These are phyloP conservation scores for Suhomyces bribrorum DNA, from an alignment of 1,139 yeast species.

Conservation along the genomic window DNA sequence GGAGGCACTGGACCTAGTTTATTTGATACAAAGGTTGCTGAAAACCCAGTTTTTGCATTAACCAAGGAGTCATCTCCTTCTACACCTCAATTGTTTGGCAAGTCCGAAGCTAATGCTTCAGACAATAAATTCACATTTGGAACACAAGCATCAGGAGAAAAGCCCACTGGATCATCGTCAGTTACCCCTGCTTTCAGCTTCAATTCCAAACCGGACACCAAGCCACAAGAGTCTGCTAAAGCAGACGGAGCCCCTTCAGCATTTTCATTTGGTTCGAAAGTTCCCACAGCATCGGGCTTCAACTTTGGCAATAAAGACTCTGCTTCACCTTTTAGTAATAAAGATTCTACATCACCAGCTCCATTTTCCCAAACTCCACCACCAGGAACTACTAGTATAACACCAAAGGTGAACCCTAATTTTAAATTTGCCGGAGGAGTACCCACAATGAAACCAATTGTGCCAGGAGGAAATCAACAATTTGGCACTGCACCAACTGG, in stretches of 20 bases:
- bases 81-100: conserved; percentile 8
- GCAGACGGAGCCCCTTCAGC: neutral
- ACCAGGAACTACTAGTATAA: conserved; percentile 9
- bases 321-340: conserved; percentile 11
- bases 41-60: conserved; percentile 6
- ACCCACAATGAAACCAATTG: conserved; percentile 8
- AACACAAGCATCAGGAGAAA: neutral
- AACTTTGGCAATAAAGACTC: conserved; percentile 7
- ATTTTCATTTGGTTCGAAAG: neutral
- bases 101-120: neutral
- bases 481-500: conserved; percentile 3
- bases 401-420: conserved; percentile 8
- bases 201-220: conserved; percentile 2
- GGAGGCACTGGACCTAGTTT: conserved; percentile 2
- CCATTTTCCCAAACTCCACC: neutral
- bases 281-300: conserved; percentile 4
- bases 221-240: neutral
- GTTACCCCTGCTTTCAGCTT: conserved; percentile 8
- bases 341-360: conserved; percentile 13
- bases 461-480: conserved; percentile 4
- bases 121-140: neutral
- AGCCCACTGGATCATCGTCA: conserved; percentile 1
- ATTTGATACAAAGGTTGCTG: conserved; percentile 1
- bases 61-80: conserved; percentile 5
- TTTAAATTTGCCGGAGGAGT: conserved; percentile 17